These are phyloP conservation scores for Phytophthora crassamura DNA, from an alignment of 352 stramenopile species.

Conservation along the genomic window DNA sequence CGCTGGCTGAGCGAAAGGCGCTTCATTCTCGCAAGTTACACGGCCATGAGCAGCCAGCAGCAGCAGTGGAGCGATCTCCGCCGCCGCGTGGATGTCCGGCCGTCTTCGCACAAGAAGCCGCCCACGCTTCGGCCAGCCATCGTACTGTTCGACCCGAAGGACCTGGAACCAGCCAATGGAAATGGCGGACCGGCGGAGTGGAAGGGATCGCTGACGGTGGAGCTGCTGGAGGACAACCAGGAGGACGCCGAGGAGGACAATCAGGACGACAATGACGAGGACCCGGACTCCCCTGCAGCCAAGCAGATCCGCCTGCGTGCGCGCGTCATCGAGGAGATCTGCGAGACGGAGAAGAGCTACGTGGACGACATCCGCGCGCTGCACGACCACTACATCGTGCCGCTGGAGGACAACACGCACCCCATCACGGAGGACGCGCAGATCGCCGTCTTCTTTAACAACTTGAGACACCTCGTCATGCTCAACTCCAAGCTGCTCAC, in stretches of 20 bases:
- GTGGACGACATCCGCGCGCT: slow-evolving; percentile 78
- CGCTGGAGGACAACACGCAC: slow-evolving; percentile 78
- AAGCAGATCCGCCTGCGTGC: slow-evolving; percentile 41
- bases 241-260: slow-evolving; percentile 33
- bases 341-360: slow-evolving; percentile 79
- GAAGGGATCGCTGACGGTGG: slow-evolving; percentile 25
- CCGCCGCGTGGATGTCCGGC: slow-evolving; percentile 12
- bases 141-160: slow-evolving; percentile 62
- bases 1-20: slow-evolving; percentile 20
- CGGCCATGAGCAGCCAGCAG: slow-evolving; percentile 28
- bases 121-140: slow-evolving; percentile 42
- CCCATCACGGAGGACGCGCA: slow-evolving; percentile 85
- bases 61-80: slow-evolving; percentile 3
- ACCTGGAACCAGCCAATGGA: slow-evolving; percentile 27
- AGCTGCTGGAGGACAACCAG: slow-evolving; percentile 35
- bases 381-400: slow-evolving; percentile 83
- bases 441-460: slow-evolving; percentile 91
- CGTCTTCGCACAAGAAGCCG: slow-evolving; percentile 24
- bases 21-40: slow-evolving; percentile 36
- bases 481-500: slow-evolving; percentile 87
- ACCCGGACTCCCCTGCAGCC: slow-evolving; percentile 25
- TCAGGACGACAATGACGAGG: slow-evolving; percentile 26
- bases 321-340: slow-evolving; percentile 84
- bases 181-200: slow-evolving; percentile 14
- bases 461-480: slow-evolving; percentile 80